Conservation (phyloP, 306 rosid genomes). For the Leucaena leucocephala region DNA sequence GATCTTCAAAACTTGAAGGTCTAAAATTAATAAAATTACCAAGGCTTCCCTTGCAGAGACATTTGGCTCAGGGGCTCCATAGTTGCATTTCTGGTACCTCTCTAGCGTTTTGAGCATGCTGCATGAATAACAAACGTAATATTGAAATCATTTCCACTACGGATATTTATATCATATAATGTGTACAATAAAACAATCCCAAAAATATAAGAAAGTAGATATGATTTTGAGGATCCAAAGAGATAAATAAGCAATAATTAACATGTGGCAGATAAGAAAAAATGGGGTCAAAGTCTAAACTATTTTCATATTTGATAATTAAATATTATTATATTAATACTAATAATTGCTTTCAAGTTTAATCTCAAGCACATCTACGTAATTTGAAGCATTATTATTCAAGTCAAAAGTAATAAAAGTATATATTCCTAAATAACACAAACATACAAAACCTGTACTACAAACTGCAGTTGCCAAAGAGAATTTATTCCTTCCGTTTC, state of each 20-base stretch:
- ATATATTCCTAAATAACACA: background rate
- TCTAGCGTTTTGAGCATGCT: constrained; percentile 99
- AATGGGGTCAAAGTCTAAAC: background rate
- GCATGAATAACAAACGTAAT: background rate
- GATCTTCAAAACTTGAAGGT: constrained; percentile 23
- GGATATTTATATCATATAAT: too few relatives aligned
- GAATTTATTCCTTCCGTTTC: too few relatives aligned
- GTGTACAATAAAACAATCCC: background rate
- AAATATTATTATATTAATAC: background rate
- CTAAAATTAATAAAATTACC: constrained; percentile 44
- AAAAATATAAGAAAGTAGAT: constrained; percentile 4
- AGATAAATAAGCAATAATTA: background rate
- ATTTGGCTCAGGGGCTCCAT: constrained; percentile 89
- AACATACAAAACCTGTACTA: background rate
- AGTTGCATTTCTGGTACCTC: constrained; percentile 96
- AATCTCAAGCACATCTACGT: too few relatives aligned
- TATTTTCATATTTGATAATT: background rate
- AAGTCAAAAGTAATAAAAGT: background rate
- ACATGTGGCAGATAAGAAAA: background rate
- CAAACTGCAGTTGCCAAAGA: background rate
- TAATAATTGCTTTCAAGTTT: background rate
- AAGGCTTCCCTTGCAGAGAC: constrained; percentile 89
- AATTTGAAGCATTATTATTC: background rate
- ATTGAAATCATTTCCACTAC: background rate
- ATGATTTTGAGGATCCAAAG: background rate